Conservation (phyloP, 805 yeast genomes). For the Ogataea trehaloabstinens region DNA sequence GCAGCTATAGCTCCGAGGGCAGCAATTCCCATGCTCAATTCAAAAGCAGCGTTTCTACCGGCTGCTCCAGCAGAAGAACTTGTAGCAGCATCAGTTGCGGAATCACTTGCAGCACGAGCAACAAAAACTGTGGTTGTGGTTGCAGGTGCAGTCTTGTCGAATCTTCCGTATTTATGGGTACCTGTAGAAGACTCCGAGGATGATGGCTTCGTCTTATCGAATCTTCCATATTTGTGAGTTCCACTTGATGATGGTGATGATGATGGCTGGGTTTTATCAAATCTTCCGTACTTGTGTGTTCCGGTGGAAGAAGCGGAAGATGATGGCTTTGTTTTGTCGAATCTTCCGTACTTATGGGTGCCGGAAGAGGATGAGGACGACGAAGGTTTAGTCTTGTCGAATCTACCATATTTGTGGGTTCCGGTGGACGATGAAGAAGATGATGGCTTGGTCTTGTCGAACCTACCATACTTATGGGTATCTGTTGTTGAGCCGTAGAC, state of each 20-base stretch:
- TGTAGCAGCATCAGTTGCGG: conserved; percentile 14
- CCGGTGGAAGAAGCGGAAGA: conserved; percentile 32
- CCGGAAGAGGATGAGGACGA: conserved; percentile 39
- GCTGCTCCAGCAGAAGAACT: conserved; percentile 26
- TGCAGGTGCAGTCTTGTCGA: conserved; percentile 44
- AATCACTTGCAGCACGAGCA: conserved; percentile 11
- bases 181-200: conserved; percentile 30
- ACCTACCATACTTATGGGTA: conserved; percentile 46
- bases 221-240: conserved; percentile 58
- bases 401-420: conserved; percentile 48
- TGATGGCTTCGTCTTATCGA: conserved; percentile 43
- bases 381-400: conserved; percentile 45
- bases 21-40: conserved; percentile 18
- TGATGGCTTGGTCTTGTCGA: conserved; percentile 43
- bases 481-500: conserved; percentile 32
- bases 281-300: conserved; percentile 48
- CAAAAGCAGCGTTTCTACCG: conserved; percentile 20
- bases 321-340: conserved; percentile 43
- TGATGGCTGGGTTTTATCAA: conserved; percentile 43
- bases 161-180: conserved; percentile 48
- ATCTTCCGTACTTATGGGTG: conserved; percentile 57
- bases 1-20: conserved; percentile 16
- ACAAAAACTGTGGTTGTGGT: conserved; percentile 38
- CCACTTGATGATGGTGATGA: conserved; percentile 36
- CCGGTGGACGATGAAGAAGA: conserved; percentile 31